Percentiles rank a stretch among this genome's conserved stretches.
phyloP scores from a whole-genome alignment of 306 rosid genomes.

The Abrus precatorius region DNA sequence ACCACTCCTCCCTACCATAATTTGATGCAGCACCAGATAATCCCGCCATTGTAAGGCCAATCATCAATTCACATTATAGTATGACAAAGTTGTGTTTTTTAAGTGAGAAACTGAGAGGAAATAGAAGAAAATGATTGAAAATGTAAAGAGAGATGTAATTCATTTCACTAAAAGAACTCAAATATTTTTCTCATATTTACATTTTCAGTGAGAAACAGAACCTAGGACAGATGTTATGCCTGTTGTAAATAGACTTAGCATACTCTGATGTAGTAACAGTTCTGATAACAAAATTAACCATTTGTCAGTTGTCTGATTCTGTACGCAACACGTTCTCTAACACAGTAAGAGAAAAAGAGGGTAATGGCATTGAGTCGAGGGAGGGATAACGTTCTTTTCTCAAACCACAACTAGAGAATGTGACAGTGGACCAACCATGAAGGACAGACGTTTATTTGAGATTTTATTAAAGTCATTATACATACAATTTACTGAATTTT shows the following conservation, averaged over 20 bases:
- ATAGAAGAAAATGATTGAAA: conserved; percentile 1
- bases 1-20: conserved; percentile 8
- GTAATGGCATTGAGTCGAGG: neutral
- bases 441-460: neutral
- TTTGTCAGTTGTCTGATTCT: neutral
- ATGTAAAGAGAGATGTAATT: conserved; percentile 20
- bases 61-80: neutral
- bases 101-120: neutral
- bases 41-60: neutral
- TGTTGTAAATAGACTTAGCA: neutral
- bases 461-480: conserved; percentile 6
- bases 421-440: conserved; percentile 10
- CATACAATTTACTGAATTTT: conserved; percentile 14
- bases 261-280: neutral
- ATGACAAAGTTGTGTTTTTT: conserved; percentile 6
- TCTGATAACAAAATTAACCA: neutral
- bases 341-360: neutral
- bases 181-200: neutral
- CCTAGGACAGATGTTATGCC: neutral
- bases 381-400: neutral
- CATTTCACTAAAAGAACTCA: neutral
- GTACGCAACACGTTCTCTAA: neutral
- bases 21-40: conserved; percentile 19
- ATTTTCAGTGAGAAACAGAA: conserved; percentile 9
- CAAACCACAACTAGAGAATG: conserved; percentile 3